Evolutionary conservation across 331 rosid genomes (phyloP).

Genomic region (Ulmus americana): DNA sequence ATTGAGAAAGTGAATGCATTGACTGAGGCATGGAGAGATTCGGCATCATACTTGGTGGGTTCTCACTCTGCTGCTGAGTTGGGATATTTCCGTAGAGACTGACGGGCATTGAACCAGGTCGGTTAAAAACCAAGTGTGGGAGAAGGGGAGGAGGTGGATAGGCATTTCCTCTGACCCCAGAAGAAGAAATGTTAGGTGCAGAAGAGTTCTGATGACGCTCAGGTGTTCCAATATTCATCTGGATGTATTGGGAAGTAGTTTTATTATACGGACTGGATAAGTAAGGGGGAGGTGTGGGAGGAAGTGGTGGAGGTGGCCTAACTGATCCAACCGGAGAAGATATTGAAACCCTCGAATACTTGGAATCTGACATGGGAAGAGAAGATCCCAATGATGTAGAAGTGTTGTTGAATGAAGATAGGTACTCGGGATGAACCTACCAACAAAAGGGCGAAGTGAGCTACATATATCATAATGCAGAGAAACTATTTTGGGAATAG

Average conservation of each 20-base stretch:
- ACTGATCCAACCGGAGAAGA: slow-evolving; percentile 68
- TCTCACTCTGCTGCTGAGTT: slow-evolving; percentile 70
- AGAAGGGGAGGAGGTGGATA: slow-evolving; percentile 45
- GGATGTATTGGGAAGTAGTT: slow-evolving; percentile 53
- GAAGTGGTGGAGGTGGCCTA: slow-evolving; percentile 95
- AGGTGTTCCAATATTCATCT: slow-evolving; percentile 40
- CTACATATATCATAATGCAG: neutral
- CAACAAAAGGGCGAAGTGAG: slow-evolving; percentile 7
- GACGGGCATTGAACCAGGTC: slow-evolving; percentile 61
- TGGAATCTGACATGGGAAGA: slow-evolving; percentile 48
- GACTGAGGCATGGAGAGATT: slow-evolving; percentile 47
- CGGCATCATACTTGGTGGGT: slow-evolving; percentile 51
- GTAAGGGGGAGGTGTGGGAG: slow-evolving; percentile 91
- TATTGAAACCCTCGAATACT: slow-evolving; percentile 53
- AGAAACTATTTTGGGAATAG: no score
- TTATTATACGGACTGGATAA: slow-evolving; percentile 62
- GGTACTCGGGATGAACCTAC: slow-evolving; percentile 73
- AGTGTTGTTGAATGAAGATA: slow-evolving; percentile 48
- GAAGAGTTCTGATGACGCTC: slow-evolving; percentile 53
- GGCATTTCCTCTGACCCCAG: slow-evolving; percentile 54
- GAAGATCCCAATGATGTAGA: slow-evolving; percentile 41
- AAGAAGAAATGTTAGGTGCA: slow-evolving; percentile 30
- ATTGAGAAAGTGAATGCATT: slow-evolving; percentile 61
- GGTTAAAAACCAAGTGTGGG: slow-evolving; percentile 46
- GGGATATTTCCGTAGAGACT: slow-evolving; percentile 43